phyloP scores from a whole-genome alignment of 768 basidiomycete species.

The Cytidiella melzeri region DNA sequence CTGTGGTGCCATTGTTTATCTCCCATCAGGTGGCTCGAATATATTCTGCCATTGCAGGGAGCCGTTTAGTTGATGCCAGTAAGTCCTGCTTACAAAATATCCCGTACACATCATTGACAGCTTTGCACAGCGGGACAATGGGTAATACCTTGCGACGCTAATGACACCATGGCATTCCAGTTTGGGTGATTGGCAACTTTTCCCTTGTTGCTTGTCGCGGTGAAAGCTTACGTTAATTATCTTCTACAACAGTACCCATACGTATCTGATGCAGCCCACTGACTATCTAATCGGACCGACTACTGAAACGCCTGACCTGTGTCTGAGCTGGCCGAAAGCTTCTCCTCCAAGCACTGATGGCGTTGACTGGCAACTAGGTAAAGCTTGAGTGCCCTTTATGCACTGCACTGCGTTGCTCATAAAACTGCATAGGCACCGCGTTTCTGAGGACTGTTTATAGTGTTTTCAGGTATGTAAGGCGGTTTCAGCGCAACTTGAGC shows the following conservation, averaged over 20 bases:
- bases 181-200: constrained; percentile 48
- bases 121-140: constrained; percentile 51
- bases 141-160: constrained; percentile 67
- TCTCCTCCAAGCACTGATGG: constrained; percentile 62
- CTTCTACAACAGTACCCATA: constrained; percentile 29
- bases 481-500: not conserved
- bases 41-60: constrained; percentile 51
- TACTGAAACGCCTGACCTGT: constrained; percentile 55
- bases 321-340: constrained; percentile 71
- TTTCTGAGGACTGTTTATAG: constrained; percentile 77
- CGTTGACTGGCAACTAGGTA: constrained; percentile 80
- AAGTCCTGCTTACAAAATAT: constrained; percentile 15
- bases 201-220: not conserved
- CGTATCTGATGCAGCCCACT: constrained; percentile 62
- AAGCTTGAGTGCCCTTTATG: constrained; percentile 1
- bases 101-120: not conserved
- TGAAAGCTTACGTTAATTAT: not conserved
- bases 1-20: not conserved
- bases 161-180: constrained; percentile 52
- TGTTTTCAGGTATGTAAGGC: constrained; percentile 60
- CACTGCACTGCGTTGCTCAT: not conserved
- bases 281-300: constrained; percentile 76
- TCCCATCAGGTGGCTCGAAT: constrained; percentile 56
- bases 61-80: constrained; percentile 65
- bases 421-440: constrained; percentile 39